Base-by-base conservation (phyloP, 805 yeast genomes). In the Starmerella roubikii region DNA sequence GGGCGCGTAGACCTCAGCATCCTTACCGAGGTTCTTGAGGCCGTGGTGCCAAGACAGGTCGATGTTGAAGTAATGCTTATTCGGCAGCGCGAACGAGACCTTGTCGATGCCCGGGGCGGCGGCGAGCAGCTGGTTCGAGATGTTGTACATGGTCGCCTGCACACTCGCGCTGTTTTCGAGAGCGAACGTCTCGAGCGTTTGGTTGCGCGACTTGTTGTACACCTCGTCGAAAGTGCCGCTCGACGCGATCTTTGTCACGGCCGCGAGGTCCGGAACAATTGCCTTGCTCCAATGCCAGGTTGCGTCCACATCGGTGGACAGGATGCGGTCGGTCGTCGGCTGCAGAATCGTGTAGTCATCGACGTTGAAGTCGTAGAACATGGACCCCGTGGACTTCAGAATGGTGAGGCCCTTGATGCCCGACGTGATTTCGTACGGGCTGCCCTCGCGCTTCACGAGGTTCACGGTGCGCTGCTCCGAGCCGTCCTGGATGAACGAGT, bases 141-240 rank as follows among this genome's bases (percentile, higher is more conserved):
- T 86, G 69, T 84, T 81, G 68, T 73, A 86, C 94, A 86, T 88
- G 42, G 95, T 86, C 33, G 94, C 94, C 66, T 86, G 96, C 34
- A 86, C 96, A 20, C 93, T 80, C n/a, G 94, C 74, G 9, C 94
- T 82, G 60, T 82, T 74, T 61, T 86, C 94, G 36, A 70, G 59
- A 15, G 94, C 94, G 60, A 86, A 86, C 42, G 69, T 67, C 39
- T 74, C 78, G 52, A 85, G 68, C 1, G 94, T 84, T 52, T 72
- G 69, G 29, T 64, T 65, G 53, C 83, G 71, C 16, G 83, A 91
- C 12, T 58, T 54, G n/a, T 64, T 57, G 59, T 69, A 81, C 24
- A 79, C 71, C 9, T 56, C 39, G 60, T 84, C 93, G 53, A 84
- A 81, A 29, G 69, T 59, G 13, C 78, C 81, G 17, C 46, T 53